Base-by-base conservation (phyloP, 2,329 filamentous ascomycete species). In the Xylaria arbuscula region DNA sequence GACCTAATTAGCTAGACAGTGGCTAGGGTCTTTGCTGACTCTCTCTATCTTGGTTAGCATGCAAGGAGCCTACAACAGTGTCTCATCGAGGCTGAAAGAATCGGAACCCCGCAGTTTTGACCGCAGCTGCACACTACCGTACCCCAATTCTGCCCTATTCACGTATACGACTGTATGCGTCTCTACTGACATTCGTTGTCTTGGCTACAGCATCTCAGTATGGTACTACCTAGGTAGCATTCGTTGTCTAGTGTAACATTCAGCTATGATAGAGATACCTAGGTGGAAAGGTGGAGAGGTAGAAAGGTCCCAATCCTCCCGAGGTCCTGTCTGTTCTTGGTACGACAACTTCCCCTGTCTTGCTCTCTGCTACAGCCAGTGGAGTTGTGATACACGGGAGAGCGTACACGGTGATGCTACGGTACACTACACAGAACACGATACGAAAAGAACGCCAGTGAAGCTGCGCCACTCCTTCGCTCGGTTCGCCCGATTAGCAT, bases 401-500 rank as follows among this genome's bases (percentile, higher is more conserved):
- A 6, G 22, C n/a, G n/a, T 34, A 56, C 36, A 28, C 28, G 28
- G 28, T 28, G n/a, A 42, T 42, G n/a, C 53, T n/a, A 40, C 36
- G n/a, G 19, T 40, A 42, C 45, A 47, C 34, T 34, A 28, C 53
- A 22, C 19, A 8, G 11, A 34, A 5, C 17, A 17, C 50, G 11
- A 40, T 32, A 55, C 51, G 32, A 55, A 24, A 22, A 19, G 51
- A 17, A 10, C 24, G 11, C 53, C 38, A 51, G 47, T 51, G 34
- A 51, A 55, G 55, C 64, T 69, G 60, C 67, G 64, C 68, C 68
- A 62, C 63, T 48, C 55, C 28, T 57, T 45, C 42, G n/a, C 42
- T 38, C 51, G 24, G 7, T 47, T 45, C 51, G 59, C 45, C 22
- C 11, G 32, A 51, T n/a, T 62, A 28, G 53, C 45, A 38, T 57